Base-by-base conservation (phyloP, 1,284 basidiomycete species). In the Leccinum pachyderme region DNA sequence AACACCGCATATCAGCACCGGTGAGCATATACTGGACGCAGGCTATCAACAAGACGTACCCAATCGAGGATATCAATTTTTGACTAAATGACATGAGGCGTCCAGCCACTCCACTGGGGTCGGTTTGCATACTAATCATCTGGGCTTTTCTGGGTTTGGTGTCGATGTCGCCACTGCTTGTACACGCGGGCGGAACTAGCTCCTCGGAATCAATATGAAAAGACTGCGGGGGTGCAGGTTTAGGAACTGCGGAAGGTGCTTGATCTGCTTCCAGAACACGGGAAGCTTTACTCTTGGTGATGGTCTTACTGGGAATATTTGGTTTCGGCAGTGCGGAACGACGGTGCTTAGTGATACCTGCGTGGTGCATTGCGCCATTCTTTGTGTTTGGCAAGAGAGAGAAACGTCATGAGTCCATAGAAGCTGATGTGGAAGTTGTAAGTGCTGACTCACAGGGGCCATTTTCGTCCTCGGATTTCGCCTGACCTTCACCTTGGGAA, bases 11-110 rank as follows among this genome's bases (percentile, higher is more conserved):
- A 63, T 71, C 48, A 68, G 56, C 52, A 54, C 57, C 51, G 48
- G 55, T 64, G 58, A 54, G 60, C 46, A 60, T 44, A 24, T 41
- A 41, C 44, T 54, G 62, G 58, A 67, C 53, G 41, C 18, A 51
- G 61, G 51, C 63, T 32, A 44, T 44, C 24, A 44, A 25, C 41
- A 62, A 57, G 67, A 68, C 67, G 28, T 60, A 68, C 67, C 67
- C 60, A 57, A 68, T 70, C 33, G 67, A 72, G 56, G 67, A 63
- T 60, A 68, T 69, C 47, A 72, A 11, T 32, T 56, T 70, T 58
- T 71, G 69, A 61, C 69, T 60, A 44, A 67, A 72, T 24, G 66
- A 69, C 66, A 69, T 65, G 62, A 69, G 69, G 69, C 66, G 66
- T 22, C 59, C 58, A n/a, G 69, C 59, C 64, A 69, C 53, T 41